Base-by-base conservation (phyloP, 1,284 basidiomycete genomes). In the Cryptococcus sp. region DNA sequence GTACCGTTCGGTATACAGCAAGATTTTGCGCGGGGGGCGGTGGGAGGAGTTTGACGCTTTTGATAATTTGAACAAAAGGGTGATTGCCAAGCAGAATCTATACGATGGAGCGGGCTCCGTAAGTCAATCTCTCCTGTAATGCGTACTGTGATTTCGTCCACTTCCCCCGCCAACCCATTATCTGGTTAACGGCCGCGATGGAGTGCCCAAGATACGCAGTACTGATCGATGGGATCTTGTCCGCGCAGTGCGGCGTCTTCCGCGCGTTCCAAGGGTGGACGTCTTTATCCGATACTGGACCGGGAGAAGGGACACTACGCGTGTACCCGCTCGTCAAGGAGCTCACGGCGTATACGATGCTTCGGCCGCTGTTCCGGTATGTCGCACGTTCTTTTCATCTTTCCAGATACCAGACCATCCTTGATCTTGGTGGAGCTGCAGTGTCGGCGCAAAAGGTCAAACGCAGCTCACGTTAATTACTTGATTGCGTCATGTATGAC, bases 261-360 rank as follows among this genome's bases (percentile, higher is more conserved):
- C 82, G 89, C n/a, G 85, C 87, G 0, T 87, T 87, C 82, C 88
- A 91, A 64, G 88, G 79, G 7, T 82, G 81, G 89, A 85, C 85
- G 0, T 83, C 84, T 7, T 78, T 91, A 29, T 77, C 70, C 20
- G n/a, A 69, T 29, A 88, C 87, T 0, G 83, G 83, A 0, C 83
- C 86, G 0, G 79, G 79, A 5, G 86, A 91, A 69, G 89, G 90
- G 13, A 93, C 91, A 0, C 80, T 93, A 3, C 79, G 80, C 1
- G 87, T 93, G 15, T 91, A 89, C 76, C 90, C 91, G 0, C 82
- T 87, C 64, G 80, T 94, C 10, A 68, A 82, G 8, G 80, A 91
- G 22, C 85, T 87, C 11, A 89, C 89, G 52, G 86, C 89, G 0
- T 92, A 91, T 69, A 79, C 85, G 48, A 81, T 91, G 13, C 80